Evolutionary conservation across 2,329 filamentous ascomycete genomes (phyloP).

Genomic region (Rosellinia necatrix): DNA sequence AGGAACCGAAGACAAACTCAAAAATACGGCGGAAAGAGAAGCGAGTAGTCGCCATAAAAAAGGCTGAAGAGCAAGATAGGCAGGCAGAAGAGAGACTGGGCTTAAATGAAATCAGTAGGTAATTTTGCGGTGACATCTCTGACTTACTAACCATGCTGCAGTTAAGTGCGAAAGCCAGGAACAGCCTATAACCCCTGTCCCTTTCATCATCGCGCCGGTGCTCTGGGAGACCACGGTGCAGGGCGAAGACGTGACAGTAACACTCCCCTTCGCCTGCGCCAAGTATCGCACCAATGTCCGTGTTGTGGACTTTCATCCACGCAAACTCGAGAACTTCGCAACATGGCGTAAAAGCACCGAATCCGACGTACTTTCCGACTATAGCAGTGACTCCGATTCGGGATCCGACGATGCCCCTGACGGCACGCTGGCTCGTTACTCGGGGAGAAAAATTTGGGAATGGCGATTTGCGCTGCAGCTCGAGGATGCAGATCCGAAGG

Average conservation of each 20-base stretch:
- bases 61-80: conserved; percentile 37
- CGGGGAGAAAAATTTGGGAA: conserved; percentile 63
- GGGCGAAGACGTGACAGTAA: conserved; percentile 42
- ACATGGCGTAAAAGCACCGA: conserved; percentile 51
- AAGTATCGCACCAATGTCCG: conserved; percentile 73
- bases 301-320: conserved; percentile 82
- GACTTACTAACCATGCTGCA: conserved; percentile 35
- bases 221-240: conserved; percentile 51
- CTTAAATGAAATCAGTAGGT: conserved; percentile 41
- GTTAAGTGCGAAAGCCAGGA: conserved; percentile 53
- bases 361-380: conserved; percentile 55
- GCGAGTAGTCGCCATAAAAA: conserved; percentile 34
- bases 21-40: conserved; percentile 37
- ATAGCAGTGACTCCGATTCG: conserved; percentile 41
- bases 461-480: conserved; percentile 84
- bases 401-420: conserved; percentile 38
- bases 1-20: conserved; percentile 27
- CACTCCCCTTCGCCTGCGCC: conserved; percentile 74
- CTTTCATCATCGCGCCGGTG: conserved; percentile 47
- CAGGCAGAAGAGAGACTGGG: conserved; percentile 36
- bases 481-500: conserved; percentile 63
- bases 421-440: conserved; percentile 33
- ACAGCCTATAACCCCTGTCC: conserved; percentile 43
- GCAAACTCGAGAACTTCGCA: conserved; percentile 72
- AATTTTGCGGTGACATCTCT: neutral